Evolutionary conservation across 2,329 filamentous ascomycete species (phyloP).

Genomic region (Pleurostoma richardsiae): DNA sequence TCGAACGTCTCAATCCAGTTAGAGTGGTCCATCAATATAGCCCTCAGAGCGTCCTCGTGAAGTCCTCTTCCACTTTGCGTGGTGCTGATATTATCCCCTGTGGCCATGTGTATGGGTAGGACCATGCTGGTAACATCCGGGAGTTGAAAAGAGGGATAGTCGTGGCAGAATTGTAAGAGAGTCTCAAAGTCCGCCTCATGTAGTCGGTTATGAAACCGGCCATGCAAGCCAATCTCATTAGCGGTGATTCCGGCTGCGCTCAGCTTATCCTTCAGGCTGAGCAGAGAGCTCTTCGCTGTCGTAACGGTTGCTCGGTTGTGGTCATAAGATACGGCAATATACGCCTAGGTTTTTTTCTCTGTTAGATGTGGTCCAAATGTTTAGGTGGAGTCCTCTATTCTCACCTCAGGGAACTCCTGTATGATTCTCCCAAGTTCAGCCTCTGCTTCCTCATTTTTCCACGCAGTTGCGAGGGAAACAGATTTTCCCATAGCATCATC

Average conservation of each 20-base stretch:
- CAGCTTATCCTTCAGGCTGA: constrained; percentile 16
- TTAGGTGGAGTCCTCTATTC: too few species aligned
- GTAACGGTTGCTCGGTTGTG: constrained; percentile 29
- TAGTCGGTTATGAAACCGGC: constrained; percentile 22
- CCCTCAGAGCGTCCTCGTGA: constrained; percentile 17
- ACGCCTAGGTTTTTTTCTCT: constrained; percentile 16
- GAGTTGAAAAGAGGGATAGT: constrained; percentile 21
- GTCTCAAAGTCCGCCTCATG: constrained; percentile 7
- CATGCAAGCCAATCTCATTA: constrained; percentile 21
- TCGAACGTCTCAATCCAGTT: constrained; percentile 27
- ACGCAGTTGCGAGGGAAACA: too few species aligned
- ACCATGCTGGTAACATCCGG: constrained; percentile 20
- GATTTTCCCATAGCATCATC: too few species aligned
- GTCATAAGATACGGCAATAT: constrained; percentile 30
- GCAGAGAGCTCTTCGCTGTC: constrained; percentile 9
- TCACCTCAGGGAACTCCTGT: too few species aligned
- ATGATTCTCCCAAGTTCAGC: too few species aligned
- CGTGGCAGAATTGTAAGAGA: constrained; percentile 20
- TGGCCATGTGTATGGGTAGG: constrained; percentile 12
- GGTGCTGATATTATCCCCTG: background rate
- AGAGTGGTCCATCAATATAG: constrained; percentile 25
- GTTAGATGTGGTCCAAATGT: too few species aligned
- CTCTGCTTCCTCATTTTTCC: too few species aligned
- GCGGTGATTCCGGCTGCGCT: constrained; percentile 17
- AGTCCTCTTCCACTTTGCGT: background rate